phyloP scores from a whole-genome alignment of 768 basidiomycete genomes.

The Leccinum truebloodii region DNA sequence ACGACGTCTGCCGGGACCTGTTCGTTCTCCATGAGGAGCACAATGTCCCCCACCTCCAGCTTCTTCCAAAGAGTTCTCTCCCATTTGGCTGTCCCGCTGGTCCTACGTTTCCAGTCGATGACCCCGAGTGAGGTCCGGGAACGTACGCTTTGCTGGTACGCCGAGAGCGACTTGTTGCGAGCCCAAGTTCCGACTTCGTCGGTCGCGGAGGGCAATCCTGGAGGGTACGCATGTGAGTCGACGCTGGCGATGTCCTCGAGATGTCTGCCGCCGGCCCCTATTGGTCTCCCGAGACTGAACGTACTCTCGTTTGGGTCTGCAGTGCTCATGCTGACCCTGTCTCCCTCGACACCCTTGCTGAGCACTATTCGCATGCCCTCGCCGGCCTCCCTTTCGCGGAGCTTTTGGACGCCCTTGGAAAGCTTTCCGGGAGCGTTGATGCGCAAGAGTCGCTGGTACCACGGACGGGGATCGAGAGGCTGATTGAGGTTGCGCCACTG shows the following conservation, averaged over 20 bases:
- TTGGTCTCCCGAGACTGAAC: constrained; percentile 36
- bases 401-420: constrained; percentile 80
- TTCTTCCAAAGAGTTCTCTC: constrained; percentile 99
- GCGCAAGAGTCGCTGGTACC: constrained; percentile 69
- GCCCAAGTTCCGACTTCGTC: constrained; percentile 37
- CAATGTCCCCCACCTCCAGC: constrained; percentile 95
- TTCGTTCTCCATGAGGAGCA: constrained; percentile 88
- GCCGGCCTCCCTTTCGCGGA: constrained; percentile 81
- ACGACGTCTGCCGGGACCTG: constrained; percentile 96
- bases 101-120: constrained; percentile 74
- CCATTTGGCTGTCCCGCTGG: constrained; percentile 78
- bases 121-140: constrained; percentile 67
- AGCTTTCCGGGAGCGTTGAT: constrained; percentile 73
- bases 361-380: constrained; percentile 66
- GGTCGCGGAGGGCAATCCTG: constrained; percentile 34
- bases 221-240: constrained; percentile 67
- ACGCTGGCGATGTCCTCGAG: constrained; percentile 72
- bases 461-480: constrained; percentile 71
- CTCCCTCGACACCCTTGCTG: constrained; percentile 40
- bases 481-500: constrained; percentile 92
- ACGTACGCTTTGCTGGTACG: constrained; percentile 57
- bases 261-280: constrained; percentile 48
- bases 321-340: constrained; percentile 43
- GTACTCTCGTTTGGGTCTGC: constrained; percentile 46
- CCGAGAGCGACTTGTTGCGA: constrained; percentile 41